Evolutionary conservation across 495 filamentous ascomycete species (phyloP).

Genomic region (Penicillium angulare): DNA sequence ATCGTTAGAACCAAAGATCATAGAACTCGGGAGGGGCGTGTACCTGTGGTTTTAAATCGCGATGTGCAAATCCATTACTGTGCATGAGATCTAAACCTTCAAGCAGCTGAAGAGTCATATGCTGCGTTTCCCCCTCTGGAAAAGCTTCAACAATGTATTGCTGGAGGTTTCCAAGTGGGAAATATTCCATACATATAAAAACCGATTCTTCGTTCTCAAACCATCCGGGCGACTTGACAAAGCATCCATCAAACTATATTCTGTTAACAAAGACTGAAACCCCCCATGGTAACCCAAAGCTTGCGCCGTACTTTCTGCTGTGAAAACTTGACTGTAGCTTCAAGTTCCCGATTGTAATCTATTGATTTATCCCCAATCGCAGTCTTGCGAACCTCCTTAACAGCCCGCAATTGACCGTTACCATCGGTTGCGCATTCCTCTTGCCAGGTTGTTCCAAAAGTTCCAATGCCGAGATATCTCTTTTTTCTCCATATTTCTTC

Average conservation of each 20-base stretch:
- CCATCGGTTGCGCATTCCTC: constrained; percentile 5
- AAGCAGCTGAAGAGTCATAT: constrained; percentile 18
- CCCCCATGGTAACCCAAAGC: constrained; percentile 9
- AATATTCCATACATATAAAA: constrained; percentile 37
- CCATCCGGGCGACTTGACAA: constrained; percentile 35
- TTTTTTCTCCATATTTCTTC: constrained; percentile 9
- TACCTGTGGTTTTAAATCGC: constrained; percentile 28
- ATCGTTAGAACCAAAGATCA: neutral
- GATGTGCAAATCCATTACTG: constrained; percentile 21
- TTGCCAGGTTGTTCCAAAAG: constrained; percentile 13
- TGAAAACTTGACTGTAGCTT: constrained; percentile 45
- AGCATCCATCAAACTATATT: constrained; percentile 21
- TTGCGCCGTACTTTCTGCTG: constrained; percentile 17
- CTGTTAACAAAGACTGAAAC: neutral
- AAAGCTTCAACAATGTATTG: constrained; percentile 6
- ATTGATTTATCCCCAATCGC: neutral
- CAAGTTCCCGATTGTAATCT: constrained; percentile 35
- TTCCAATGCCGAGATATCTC: constrained; percentile 10
- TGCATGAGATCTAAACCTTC: constrained; percentile 29
- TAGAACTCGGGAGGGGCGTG: neutral
- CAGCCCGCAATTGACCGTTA: constrained; percentile 7
- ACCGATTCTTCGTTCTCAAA: constrained; percentile 25
- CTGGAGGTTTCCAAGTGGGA: constrained; percentile 18
- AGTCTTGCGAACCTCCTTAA: constrained; percentile 13
- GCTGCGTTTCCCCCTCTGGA: constrained; percentile 14